phyloP scores from a whole-genome alignment of 73 alveolate species.

The Loxodes magnus region DNA sequence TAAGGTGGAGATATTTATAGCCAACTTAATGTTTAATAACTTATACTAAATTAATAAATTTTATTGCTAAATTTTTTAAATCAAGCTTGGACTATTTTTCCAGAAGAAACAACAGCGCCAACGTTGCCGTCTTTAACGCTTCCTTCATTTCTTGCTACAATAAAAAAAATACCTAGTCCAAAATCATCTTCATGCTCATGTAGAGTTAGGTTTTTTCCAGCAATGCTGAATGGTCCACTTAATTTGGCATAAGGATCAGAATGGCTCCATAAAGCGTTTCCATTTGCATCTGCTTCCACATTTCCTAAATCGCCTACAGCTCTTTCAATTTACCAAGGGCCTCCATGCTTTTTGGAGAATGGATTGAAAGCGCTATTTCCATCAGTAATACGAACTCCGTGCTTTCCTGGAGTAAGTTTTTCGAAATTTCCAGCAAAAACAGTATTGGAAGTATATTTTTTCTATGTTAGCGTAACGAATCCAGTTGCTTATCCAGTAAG shows the following conservation, averaged over 20 bases:
- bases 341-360: constrained; percentile 1
- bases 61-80: too few relatives aligned
- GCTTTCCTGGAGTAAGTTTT: neutral
- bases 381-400: constrained; percentile 2
- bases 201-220: neutral
- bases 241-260: neutral
- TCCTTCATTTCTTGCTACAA: constrained; percentile 1
- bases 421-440: neutral
- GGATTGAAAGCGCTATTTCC: neutral
- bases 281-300: constrained; percentile 6
- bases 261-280: neutral
- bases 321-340: constrained; percentile 9
- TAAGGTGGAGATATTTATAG: too few relatives aligned
- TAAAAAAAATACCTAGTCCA: too few relatives aligned
- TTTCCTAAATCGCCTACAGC: constrained; percentile 10
- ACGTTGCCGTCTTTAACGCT: neutral
- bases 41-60: too few relatives aligned
- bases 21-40: too few relatives aligned
- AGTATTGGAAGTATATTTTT: neutral
- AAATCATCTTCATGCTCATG: constrained; percentile 12
- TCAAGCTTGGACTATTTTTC: neutral
- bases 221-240: neutral
- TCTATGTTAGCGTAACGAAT: neutral
- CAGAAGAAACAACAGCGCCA: neutral
- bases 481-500: constrained; percentile 6